phyloP scores from a whole-genome alignment of 208 protist genomes.

The Wallacemonas collosoma region DNA sequence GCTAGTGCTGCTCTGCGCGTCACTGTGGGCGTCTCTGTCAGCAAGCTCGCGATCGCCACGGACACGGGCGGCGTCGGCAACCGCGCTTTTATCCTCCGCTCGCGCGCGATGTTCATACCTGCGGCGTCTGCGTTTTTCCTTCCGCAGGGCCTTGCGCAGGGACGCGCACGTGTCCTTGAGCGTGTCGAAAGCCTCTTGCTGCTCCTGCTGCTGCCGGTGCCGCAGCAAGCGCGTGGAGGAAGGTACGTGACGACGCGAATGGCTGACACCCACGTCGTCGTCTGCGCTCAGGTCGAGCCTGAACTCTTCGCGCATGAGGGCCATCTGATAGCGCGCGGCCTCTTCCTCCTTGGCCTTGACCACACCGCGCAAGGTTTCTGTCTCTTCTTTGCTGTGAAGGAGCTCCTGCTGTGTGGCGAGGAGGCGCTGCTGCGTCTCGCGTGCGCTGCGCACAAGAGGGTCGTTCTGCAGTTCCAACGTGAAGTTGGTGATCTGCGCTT shows the following conservation, averaged over 20 bases:
- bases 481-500: constrained; percentile 81
- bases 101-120: constrained; percentile 4
- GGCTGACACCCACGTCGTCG: background rate
- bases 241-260: background rate
- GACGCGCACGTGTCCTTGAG: constrained; percentile 54
- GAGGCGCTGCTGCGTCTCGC: constrained; percentile 66
- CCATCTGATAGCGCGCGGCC: constrained; percentile 62
- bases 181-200: constrained; percentile 44
- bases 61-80: background rate
- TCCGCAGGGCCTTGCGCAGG: constrained; percentile 45
- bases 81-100: background rate
- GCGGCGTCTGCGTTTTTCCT: constrained; percentile 24
- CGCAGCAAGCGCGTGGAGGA: constrained; percentile 22
- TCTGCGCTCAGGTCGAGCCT: background rate
- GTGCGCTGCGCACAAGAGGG: constrained; percentile 70
- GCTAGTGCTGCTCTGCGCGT: background rate
- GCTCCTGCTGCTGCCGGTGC: constrained; percentile 18
- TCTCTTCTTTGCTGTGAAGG: constrained; percentile 35
- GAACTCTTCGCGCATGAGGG: constrained; percentile 58
- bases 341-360: constrained; percentile 77
- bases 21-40: background rate
- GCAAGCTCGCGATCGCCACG: background rate
- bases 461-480: constrained; percentile 89
- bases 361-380: constrained; percentile 44
- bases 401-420: constrained; percentile 73